These are phyloP conservation scores for Saccharomycopsis capsularis DNA, from an alignment of 805 yeast genomes.

Conservation along the genomic window DNA sequence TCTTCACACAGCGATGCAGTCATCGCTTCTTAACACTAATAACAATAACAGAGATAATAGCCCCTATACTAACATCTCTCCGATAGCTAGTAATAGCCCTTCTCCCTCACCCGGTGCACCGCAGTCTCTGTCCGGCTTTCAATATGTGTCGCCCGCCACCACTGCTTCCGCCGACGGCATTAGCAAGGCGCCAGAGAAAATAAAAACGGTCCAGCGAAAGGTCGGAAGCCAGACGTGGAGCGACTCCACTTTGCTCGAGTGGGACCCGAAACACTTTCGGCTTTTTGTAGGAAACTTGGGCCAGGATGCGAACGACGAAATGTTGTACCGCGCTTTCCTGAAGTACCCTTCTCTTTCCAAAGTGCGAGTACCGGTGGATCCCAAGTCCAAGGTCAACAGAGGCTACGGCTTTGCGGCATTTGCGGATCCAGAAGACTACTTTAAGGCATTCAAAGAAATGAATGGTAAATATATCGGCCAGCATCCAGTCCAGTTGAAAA, in stretches of 20 bases:
- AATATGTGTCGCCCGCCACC: slow-evolving; percentile 19
- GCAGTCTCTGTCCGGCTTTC: slow-evolving; percentile 15
- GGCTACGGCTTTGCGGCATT: slow-evolving; percentile 78
- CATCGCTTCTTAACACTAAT: background rate
- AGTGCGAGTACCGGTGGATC: slow-evolving; percentile 53
- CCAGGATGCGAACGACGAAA: slow-evolving; percentile 53
- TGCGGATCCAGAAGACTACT: slow-evolving; percentile 54
- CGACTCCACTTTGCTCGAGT: slow-evolving; percentile 42
- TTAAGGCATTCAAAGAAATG: slow-evolving; percentile 66
- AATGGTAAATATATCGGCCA: slow-evolving; percentile 71
- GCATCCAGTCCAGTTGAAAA: slow-evolving; percentile 62
- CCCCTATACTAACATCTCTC: slow-evolving; percentile 20
- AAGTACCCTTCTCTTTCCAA: slow-evolving; percentile 48
- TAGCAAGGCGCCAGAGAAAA: background rate
- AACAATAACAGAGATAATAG: slow-evolving; percentile 23
- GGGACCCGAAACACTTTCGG: slow-evolving; percentile 68
- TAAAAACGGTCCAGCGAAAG: slow-evolving; percentile 34
- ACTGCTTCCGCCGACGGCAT: background rate
- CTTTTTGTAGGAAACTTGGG: slow-evolving; percentile 73
- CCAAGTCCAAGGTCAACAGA: slow-evolving; percentile 38
- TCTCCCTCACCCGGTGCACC: slow-evolving; percentile 1
- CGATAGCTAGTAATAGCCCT: slow-evolving; percentile 23
- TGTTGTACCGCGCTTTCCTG: slow-evolving; percentile 48
- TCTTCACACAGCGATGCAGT: slow-evolving; percentile 29
- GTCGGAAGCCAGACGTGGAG: slow-evolving; percentile 46